phyloP scores from a whole-genome alignment of 1,139 yeast species.

The Lizanozyma gosingica region DNA sequence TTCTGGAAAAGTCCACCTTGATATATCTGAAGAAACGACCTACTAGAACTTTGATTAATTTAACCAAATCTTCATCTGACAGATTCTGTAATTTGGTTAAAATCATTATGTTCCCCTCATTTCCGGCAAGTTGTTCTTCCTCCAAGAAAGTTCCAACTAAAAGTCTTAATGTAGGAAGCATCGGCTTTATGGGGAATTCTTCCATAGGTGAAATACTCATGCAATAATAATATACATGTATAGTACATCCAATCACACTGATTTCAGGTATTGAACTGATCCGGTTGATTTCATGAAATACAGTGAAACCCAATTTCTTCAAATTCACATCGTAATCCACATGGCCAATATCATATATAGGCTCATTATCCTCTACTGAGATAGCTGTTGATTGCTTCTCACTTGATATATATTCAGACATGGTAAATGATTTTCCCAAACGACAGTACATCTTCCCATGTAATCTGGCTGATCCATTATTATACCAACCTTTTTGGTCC shows the following conservation, averaged over 20 bases:
- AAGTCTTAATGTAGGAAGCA: conserved; percentile 22
- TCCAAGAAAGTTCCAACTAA: conserved; percentile 15
- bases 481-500: conserved; percentile 15
- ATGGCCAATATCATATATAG: conserved; percentile 3
- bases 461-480: conserved; percentile 12
- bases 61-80: conserved; percentile 10
- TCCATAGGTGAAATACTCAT: conserved; percentile 6
- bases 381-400: background rate
- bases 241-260: conserved; percentile 30
- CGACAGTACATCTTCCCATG: background rate
- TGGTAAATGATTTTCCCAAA: background rate
- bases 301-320: conserved; percentile 34
- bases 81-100: conserved; percentile 8
- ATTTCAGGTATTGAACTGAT: conserved; percentile 28
- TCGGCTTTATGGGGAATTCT: conserved; percentile 15
- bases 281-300: conserved; percentile 33
- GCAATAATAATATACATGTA: conserved; percentile 25
- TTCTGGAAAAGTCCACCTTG: conserved; percentile 19
- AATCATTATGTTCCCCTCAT: conserved; percentile 8
- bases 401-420: background rate
- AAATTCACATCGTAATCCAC: conserved; percentile 18
- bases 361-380: conserved; percentile 6
- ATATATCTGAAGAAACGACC: conserved; percentile 27
- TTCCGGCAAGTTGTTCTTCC: conserved; percentile 12
- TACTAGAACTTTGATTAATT: conserved; percentile 21